Base-by-base conservation (phyloP, 768 basidiomycete genomes). In the Lactarius tabidus region DNA sequence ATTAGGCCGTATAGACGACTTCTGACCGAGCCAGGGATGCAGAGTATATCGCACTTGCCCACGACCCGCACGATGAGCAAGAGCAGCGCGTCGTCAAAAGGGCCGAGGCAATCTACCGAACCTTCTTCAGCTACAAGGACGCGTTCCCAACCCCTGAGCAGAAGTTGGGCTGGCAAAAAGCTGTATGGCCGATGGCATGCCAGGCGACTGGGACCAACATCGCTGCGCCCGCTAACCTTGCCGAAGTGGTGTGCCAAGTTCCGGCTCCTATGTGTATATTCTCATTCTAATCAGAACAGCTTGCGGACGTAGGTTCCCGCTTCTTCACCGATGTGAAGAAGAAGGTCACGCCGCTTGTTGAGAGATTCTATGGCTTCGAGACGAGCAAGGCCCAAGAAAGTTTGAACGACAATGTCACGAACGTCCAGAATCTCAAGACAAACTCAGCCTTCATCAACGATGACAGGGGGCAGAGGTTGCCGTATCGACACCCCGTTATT, bases 111-210 rank as follows among this genome's bases (percentile, higher is more conserved):
- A 59, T 29, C 48, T 62, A 62, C 51, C 60, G 65, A 33, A 62
- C 56, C 20, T 62, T 59, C 41, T 48, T 66, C 51, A 52, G 60
- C 41, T 62, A 38, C 33, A 66, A 29, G 33, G 60, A 66, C 23
- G 51, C 57, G 36, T 66, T 66, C 26, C 65, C 65, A 38, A 62
- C 56, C 17, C 56, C 60, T 26, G 65, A 66, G 26, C 56, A 58
- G 35, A 61, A 62, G 35, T 18, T 15, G 9, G 45, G 14, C 20
- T 66, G 65, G 65, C 26, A 12, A 18, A 31, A 15, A 23, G 60
- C 60, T 23, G 51, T 62, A 14, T 66, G 65, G 65, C 31, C 52
- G 3, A 58, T 62, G 51, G 60, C 65, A 35, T 66, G 65, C 39
- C 6, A 18, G 14, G 53, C 62, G 51, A 54, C 65, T 18, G 65